These are phyloP conservation scores for Pythium periplocum DNA, from an alignment of 352 stramenopile genomes.

Conservation along the genomic window DNA sequence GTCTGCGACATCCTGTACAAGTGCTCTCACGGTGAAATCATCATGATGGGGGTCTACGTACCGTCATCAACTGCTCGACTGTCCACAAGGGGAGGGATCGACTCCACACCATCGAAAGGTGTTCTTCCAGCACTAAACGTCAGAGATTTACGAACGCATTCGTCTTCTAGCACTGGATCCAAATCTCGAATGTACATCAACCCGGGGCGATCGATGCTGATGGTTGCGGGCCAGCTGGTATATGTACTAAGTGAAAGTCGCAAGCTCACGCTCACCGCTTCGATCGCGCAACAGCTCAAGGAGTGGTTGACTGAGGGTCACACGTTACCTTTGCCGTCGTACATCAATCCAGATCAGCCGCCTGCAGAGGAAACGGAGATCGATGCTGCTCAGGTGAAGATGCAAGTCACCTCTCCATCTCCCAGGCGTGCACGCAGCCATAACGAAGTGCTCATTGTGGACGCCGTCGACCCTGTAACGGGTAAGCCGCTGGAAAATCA, in stretches of 20 bases:
- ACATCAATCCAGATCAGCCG: too few species aligned
- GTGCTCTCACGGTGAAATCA: conserved; percentile 51
- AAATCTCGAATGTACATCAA: conserved; percentile 38
- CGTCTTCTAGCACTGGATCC: neutral
- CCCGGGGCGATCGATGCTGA: conserved; percentile 35
- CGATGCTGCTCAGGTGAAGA: neutral
- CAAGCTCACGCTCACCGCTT: conserved; percentile 39
- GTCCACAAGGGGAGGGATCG: too few species aligned
- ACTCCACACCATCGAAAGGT: neutral
- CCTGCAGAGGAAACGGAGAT: neutral
- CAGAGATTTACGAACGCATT: neutral
- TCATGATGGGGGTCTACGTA: conserved; percentile 32
- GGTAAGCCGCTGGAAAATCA: conserved; percentile 34
- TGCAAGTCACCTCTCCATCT: neutral
- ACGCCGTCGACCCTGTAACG: conserved; percentile 20
- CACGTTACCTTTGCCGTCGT: conserved; percentile 19
- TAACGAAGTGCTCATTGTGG: conserved; percentile 34
- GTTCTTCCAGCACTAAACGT: conserved; percentile 9
- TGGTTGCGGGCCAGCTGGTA: conserved; percentile 40
- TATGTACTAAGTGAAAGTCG: conserved; percentile 71
- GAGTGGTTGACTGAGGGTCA: conserved; percentile 40
- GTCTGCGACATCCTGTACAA: conserved; percentile 47
- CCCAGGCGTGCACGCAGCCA: too few species aligned
- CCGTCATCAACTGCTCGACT: neutral
- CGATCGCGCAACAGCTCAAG: conserved; percentile 35